phyloP scores from a whole-genome alignment of 176 grass and related monocot species.

The Lolium rigidum region DNA sequence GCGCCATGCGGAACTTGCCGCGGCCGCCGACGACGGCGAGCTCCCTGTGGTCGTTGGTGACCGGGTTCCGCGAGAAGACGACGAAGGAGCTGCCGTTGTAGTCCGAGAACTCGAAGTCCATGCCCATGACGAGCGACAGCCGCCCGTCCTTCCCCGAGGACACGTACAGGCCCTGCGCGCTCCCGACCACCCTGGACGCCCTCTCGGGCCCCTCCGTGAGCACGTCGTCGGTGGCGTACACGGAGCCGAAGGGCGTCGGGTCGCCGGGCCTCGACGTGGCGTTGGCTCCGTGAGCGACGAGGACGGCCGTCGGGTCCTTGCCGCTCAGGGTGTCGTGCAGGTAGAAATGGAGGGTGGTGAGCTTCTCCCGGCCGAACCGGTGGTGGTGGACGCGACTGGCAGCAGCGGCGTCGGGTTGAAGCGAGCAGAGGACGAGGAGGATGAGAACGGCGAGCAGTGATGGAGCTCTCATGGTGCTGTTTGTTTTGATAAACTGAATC shows the following conservation, averaged over 20 bases:
- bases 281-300: neutral
- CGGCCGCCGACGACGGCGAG: conserved; percentile 28
- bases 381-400: too few relatives aligned
- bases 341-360: conserved; percentile 58
- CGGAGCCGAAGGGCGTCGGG: conserved; percentile 43
- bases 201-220: conserved; percentile 50
- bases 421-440: neutral
- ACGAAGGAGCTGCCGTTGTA: conserved; percentile 66
- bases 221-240: conserved; percentile 43
- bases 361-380: conserved; percentile 29
- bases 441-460: neutral
- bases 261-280: neutral
- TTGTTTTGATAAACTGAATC: neutral
- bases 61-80: conserved; percentile 52
- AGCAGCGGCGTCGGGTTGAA: neutral
- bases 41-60: neutral
- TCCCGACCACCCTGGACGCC: conserved; percentile 47
- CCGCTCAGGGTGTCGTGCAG: conserved; percentile 62
- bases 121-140: conserved; percentile 39
- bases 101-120: conserved; percentile 50
- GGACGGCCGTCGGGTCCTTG: conserved; percentile 39
- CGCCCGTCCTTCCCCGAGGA: neutral
- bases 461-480: conserved; percentile 16
- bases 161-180: conserved; percentile 44
- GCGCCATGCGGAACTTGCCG: conserved; percentile 5